phyloP scores from a whole-genome alignment of 345 rosid species.

The Hibiscus trionum region DNA sequence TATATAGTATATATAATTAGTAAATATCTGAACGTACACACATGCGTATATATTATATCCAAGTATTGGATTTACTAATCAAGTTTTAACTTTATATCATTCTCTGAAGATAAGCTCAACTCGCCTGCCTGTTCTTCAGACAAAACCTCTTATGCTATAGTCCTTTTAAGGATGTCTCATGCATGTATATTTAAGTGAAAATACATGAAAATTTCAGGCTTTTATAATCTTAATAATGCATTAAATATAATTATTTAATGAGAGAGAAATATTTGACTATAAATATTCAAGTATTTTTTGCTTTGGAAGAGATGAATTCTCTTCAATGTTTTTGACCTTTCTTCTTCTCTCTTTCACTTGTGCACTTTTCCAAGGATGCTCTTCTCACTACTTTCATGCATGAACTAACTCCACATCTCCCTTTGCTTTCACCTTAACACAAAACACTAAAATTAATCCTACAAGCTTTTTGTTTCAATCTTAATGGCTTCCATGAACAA shows the following conservation, averaged over 20 bases:
- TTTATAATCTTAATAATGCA: not conserved
- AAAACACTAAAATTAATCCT: too few relatives aligned
- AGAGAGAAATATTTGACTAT: conserved; percentile 16
- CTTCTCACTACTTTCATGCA: conserved; percentile 18
- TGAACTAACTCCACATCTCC: conserved; percentile 4
- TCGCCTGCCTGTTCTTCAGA: conserved; percentile 5
- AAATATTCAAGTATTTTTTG: conserved; percentile 15
- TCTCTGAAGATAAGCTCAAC: conserved; percentile 26
- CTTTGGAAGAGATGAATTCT: conserved; percentile 14
- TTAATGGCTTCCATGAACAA: conserved; percentile 37
- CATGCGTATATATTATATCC: not conserved
- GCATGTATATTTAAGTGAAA: too few relatives aligned
- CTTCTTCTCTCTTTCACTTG: conserved; percentile 14
- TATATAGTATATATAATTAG: not conserved
- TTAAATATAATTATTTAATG: not conserved
- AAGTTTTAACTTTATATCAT: too few relatives aligned
- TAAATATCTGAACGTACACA: not conserved
- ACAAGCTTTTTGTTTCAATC: not conserved
- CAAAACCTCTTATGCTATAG: not conserved
- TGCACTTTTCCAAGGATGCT: conserved; percentile 1
- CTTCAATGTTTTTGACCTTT: conserved; percentile 23
- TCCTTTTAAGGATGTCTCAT: not conserved
- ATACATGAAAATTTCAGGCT: too few relatives aligned
- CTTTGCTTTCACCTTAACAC: not conserved
- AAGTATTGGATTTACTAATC: not conserved